Base-by-base conservation (phyloP, 2,329 filamentous ascomycete genomes). In the Talaromyces sp. region DNA sequence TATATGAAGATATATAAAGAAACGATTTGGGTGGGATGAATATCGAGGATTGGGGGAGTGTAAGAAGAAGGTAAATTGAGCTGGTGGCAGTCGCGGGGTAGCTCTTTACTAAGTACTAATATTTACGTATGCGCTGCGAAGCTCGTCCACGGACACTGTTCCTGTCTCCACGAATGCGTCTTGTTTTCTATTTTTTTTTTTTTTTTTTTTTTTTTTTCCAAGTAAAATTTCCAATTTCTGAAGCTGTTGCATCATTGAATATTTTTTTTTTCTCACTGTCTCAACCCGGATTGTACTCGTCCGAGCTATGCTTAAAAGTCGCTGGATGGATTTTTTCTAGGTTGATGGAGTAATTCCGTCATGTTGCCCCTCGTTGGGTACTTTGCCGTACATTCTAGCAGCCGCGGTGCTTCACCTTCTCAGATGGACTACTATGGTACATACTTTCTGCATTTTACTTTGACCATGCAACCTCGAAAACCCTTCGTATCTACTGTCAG, bases 281-380 rank as follows among this genome's bases (percentile, higher is more conserved):
- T 15, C 31, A 31, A 41, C 43, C 37, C 47, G 62, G 56, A 50
- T 45, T 22, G 45, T 60, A 17, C 62, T 60, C 62, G 62, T 45
- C 35, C 45, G 43, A 22, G 7, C 25, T 31, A 17, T 10, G 37
- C 15, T 22, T 37, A 37, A 37, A 31, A 56, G 50, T 56, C 19
- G n/a, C 33, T 57, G 25, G 22, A 17, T 50, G 47, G 31, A 17
- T 41, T 6, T 31, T 33, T 52, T 52, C 9, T 31, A 10, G 33
- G 17, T 35, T 65, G 58, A 59, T 49, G 61, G 64, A 66, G 62
- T 25, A n/a, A 66, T 66, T 47, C 64, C 60, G 64, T 66, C 64
- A 66, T 66, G 15, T 25, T 62, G 41, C 58, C 58, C 37, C 63
- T 56, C 63, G 22, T 45, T 31, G 37, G 49, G 27, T 52, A 52